phyloP scores from a whole-genome alignment of 148 eudicot species.

The Spergularia bocconei region DNA sequence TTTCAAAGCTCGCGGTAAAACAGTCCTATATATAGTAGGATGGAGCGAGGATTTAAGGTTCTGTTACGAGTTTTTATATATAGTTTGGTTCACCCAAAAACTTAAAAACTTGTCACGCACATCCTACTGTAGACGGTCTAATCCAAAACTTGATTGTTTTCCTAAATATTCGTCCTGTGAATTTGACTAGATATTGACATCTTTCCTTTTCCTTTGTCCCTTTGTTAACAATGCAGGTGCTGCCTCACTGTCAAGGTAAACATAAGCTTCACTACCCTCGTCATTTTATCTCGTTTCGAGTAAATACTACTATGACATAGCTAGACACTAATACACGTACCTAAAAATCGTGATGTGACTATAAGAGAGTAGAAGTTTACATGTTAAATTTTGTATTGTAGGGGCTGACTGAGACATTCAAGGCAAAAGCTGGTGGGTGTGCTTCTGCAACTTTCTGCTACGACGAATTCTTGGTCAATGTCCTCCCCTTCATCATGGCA shows the following conservation, averaged over 20 bases:
- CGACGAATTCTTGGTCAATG: slow-evolving; percentile 66
- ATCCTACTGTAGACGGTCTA: no score
- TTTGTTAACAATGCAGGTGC: slow-evolving; percentile 42
- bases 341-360: no score
- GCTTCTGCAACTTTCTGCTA: slow-evolving; percentile 69
- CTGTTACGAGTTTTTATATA: no score
- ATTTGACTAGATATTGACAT: neutral
- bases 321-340: neutral
- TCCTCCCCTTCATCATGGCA: slow-evolving; percentile 69
- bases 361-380: no score
- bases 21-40: no score
- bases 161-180: neutral
- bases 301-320: no score
- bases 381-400: slow-evolving; percentile 22
- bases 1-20: no score
- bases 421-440: slow-evolving; percentile 52
- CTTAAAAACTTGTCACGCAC: no score
- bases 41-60: no score
- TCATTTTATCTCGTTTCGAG: neutral
- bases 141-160: no score
- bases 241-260: slow-evolving; percentile 59
- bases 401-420: slow-evolving; percentile 82
- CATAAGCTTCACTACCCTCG: neutral
- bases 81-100: no score
- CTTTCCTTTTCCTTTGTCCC: neutral